Percentiles rank a stretch among this genome's conserved stretches.
These are phyloP conservation scores for Cryphonectria nitschkei DNA, from an alignment of 2,329 filamentous ascomycete species.

Conservation along the genomic window DNA sequence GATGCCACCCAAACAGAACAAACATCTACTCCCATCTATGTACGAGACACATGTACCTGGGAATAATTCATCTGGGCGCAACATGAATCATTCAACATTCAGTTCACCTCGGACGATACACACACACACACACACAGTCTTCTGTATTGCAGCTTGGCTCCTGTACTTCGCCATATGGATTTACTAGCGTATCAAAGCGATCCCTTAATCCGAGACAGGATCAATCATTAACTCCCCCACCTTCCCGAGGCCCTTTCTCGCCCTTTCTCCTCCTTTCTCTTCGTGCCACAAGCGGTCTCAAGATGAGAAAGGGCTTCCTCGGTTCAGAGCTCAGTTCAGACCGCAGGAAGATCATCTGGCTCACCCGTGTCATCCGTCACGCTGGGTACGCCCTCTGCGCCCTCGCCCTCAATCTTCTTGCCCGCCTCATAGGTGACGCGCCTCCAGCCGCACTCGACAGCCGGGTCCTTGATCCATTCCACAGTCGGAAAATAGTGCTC, in stretches of 20 bases:
- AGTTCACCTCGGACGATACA: too few species aligned
- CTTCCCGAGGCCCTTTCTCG: neutral
- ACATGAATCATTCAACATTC: too few species aligned
- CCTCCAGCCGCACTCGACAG: conserved; percentile 26
- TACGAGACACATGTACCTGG: neutral
- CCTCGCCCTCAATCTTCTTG: conserved; percentile 29
- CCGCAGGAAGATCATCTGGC: conserved; percentile 21
- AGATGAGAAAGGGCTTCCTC: neutral
- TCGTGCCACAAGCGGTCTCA: neutral
- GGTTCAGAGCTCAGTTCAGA: conserved; percentile 14
- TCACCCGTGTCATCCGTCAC: conserved; percentile 28
- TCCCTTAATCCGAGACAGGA: neutral
- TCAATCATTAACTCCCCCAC: too few species aligned
- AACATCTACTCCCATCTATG: too few species aligned
- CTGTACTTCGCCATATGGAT: too few species aligned
- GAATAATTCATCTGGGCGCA: neutral
- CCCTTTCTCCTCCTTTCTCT: neutral
- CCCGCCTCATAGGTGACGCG: conserved; percentile 29
- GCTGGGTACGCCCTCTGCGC: conserved; percentile 23
- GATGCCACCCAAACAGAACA: too few species aligned
- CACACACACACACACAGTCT: neutral
- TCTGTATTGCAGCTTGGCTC: neutral
- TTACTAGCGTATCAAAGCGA: neutral
- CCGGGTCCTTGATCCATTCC: conserved; percentile 62
- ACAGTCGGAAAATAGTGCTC: conserved; percentile 87